Evolutionary conservation across 805 yeast species (phyloP).

Genomic region (Tetrapisispora taiwanensis): DNA sequence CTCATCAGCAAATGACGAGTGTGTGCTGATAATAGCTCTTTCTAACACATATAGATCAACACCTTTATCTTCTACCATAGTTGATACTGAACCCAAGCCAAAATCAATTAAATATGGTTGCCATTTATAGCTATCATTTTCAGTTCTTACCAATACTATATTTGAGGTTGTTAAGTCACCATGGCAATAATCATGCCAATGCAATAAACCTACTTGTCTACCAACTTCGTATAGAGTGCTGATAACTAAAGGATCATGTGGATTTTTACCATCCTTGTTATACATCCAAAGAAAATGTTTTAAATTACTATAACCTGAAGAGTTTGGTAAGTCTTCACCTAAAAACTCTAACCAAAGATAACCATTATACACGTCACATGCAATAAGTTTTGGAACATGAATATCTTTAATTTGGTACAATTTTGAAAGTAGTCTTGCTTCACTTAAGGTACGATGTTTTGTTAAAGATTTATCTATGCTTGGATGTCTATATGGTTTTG

Average conservation of each 20-base stretch:
- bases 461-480: constrained; percentile 66
- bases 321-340: constrained; percentile 46
- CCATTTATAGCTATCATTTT: constrained; percentile 13
- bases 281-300: constrained; percentile 64
- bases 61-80: constrained; percentile 81
- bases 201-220: constrained; percentile 55
- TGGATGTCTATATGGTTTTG: constrained; percentile 84
- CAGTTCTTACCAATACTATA: constrained; percentile 41
- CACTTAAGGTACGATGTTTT: constrained; percentile 72
- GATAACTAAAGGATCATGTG: constrained; percentile 33
- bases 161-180: constrained; percentile 94
- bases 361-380: constrained; percentile 69
- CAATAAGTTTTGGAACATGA: constrained; percentile 61
- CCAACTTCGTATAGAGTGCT: constrained; percentile 50
- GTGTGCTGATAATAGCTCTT: constrained; percentile 84
- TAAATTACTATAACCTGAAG: constrained; percentile 44
- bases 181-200: constrained; percentile 69
- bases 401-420: constrained; percentile 40
- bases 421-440: constrained; percentile 65
- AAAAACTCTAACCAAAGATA: constrained; percentile 81
- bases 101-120: constrained; percentile 74
- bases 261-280: constrained; percentile 29
- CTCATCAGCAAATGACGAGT: constrained; percentile 55
- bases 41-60: constrained; percentile 94
- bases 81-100: constrained; percentile 74